Percentiles rank a stretch among this genome's conserved stretches.
These are phyloP conservation scores for Neurospora pannonica DNA, from an alignment of 495 filamentous ascomycete species.

Conservation along the genomic window DNA sequence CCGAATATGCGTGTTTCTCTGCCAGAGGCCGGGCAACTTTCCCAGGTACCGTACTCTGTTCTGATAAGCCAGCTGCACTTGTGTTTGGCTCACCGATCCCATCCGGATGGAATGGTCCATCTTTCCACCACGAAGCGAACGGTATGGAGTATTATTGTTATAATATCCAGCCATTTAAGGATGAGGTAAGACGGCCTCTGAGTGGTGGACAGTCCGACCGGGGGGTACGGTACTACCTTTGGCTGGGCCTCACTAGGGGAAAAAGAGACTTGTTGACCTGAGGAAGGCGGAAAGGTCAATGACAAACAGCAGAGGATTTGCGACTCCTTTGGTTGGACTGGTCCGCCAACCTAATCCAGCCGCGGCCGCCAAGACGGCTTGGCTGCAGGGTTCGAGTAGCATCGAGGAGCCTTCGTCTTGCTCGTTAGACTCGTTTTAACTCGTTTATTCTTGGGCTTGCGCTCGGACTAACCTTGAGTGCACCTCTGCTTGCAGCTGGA, in stretches of 20 bases:
- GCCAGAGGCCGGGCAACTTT: not conserved
- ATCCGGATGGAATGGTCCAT: not conserved
- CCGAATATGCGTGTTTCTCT: not conserved
- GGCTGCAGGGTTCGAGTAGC: slow-evolving; percentile 4
- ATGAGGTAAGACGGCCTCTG: not conserved
- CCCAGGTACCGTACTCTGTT: not conserved
- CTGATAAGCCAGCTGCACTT: not conserved
- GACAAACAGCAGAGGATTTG: not conserved
- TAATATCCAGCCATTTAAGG: slow-evolving; percentile 5
- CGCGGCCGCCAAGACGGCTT: slow-evolving; percentile 12
- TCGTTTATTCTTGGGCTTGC: not conserved
- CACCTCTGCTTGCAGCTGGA: slow-evolving; percentile 2
- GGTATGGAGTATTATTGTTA: not conserved
- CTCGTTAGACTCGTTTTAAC: not conserved
- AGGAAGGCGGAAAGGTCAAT: not conserved
- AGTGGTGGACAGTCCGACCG: not conserved
- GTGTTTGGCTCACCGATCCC: not conserved
- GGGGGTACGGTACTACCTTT: not conserved
- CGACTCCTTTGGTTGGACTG: not conserved
- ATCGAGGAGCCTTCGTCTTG: slow-evolving; percentile 5
- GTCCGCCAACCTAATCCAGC: slow-evolving; percentile 12
- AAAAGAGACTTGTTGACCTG: slow-evolving; percentile 5
- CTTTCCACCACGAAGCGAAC: slow-evolving; percentile 4
- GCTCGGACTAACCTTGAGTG: not conserved
- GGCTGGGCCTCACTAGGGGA: slow-evolving; percentile 3